Base-by-base conservation (phyloP, 176 grass and related monocot species). In the Stipa capillata region DNA sequence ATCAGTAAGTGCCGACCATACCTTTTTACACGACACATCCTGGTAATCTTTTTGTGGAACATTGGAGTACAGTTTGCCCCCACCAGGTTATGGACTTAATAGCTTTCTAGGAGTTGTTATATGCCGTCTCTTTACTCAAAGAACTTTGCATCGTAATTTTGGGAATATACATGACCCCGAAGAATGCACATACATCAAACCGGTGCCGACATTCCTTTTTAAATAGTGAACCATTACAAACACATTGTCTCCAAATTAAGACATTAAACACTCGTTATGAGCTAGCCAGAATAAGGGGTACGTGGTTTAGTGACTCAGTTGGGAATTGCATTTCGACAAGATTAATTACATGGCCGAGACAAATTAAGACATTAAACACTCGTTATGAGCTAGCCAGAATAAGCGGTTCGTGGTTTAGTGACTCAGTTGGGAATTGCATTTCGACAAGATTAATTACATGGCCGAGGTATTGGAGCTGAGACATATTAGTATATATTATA, bases 71-170 rank as follows among this genome's bases (percentile, higher is more conserved):
- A 81, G 14, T 69, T 71, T 77, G 87, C 45, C 77, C 85, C 87
- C 87, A 89, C 87, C 71, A 77, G 76, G 55, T n/a, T n/a, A n/a
- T n/a, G n/a, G n/a, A n/a, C n/a, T n/a, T n/a, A n/a, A n/a, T n/a
- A n/a, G n/a, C n/a, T n/a, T n/a, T n/a, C n/a, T n/a, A n/a, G n/a
- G n/a, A n/a, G n/a, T n/a, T n/a, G n/a, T 24, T 63, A 39, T 80
- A 76, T 85, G 81, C 69, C 40, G 13, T 80, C 75, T 79, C 86
- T 88, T 85, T 85, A 89, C 82, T 89, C 82, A 89, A 89, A 89
- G 87, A 54, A 85, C 77, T 77, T 81, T 64, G 64, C 82, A 81
- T 77, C 82, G 56, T 85, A 72, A 58, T 81, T 36, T 52, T 50
- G 24, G 37, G 43, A 74, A 75, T 84, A 43, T 43, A 51, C 29